Base-by-base conservation (phyloP, 2,329 filamentous ascomycete species). In the Zasmidium angulare region DNA sequence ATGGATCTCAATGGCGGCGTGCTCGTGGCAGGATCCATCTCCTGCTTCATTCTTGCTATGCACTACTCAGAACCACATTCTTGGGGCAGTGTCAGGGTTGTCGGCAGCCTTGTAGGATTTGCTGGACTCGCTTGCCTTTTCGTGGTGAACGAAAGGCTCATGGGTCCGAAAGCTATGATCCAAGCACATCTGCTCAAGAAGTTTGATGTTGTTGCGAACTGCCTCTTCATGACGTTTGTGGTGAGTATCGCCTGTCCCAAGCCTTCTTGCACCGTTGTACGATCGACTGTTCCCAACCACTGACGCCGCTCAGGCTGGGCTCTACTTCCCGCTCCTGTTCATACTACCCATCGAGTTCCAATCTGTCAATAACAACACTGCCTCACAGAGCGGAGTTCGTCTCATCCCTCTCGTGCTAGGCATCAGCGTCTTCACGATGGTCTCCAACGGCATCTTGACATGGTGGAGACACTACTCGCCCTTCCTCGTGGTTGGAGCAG, bases 31-130 rank as follows among this genome's bases (percentile, higher is more conserved):
- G 74, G 75, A 4, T 63, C 71, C 4, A 61, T 69, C 0, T 59
- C 74, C 4, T 72, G 74, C 69, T 66, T 78, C 7, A 68, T 78
- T 4, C 66, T 78, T 10, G 76, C 71, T 0, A 65, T 79, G 1
- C 73, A 78, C 55, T 74, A 70, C 53, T 46, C 14, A 1, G 7
- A 9, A 14, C 17, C 20, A 6, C 53, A 48, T 17, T 20, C 43
- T 31, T 54, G 51, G 51, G 21, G 23, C 26, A 46, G 51, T 29
- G 40, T 21, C 23, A 9, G 10, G 49, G 52, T 46, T 46, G 19
- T 47, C 26, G 52, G 52, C 12, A 23, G 52, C 21, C 52, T 47
- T 26, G 52, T 55, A 19, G 52, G 21, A 19, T 46, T 19, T 20
- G 12, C 40, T 24, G 40, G 40, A 29, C 43, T 47, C 40, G 26